Base-by-base conservation (phyloP, 1,284 basidiomycete species). In the Moesziomyces sp. region DNA sequence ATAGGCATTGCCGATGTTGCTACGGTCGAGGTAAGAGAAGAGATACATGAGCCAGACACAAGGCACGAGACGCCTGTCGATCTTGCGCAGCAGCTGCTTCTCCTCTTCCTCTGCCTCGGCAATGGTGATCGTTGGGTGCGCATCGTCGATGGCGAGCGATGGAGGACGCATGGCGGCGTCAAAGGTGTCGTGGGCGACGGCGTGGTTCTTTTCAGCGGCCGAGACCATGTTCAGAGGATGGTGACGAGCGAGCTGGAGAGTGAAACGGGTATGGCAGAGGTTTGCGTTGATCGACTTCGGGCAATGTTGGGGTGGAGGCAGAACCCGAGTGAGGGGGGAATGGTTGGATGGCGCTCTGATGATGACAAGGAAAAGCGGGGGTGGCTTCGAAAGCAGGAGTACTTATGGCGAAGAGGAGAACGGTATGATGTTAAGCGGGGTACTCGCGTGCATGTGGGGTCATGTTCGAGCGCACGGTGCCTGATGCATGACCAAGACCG, bases 1-100 rank as follows among this genome's bases (percentile, higher is more conserved):
- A 10, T 60, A 48, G 23, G 71, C 71, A 19, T 72, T 66, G 40
- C 61, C 68, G 46, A 74, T 70, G 49, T 58, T 62, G 33, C 33
- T 49, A 23, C 71, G 47, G 54, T 74, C 71, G 19, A 70, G 49
- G 49, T 55, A 65, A 28, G 43, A 50, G 43, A 67, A 47, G 38
- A 66, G 49, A 58, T 84, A 85, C 84, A 84, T 85, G 51, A 84
- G 48, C 83, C 83, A 85, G 11, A 85, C 72, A 64, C 83, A 81
- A 3, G 84, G 85, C 19, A 86, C 24, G 21, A 85, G 56, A 23
- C 80, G 79, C 10, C 67, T 43, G 64, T 85, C 85, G 54, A 86
- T 85, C 78, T 85, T 86, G 24, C 85, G 66, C 1, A 86, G 77
- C 30, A 86, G 74, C 2, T 56, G 48, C 69, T 69, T 80, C 71